These are phyloP conservation scores for Gossypium laxum DNA, from an alignment of 441 rosid species.

Conservation along the genomic window DNA sequence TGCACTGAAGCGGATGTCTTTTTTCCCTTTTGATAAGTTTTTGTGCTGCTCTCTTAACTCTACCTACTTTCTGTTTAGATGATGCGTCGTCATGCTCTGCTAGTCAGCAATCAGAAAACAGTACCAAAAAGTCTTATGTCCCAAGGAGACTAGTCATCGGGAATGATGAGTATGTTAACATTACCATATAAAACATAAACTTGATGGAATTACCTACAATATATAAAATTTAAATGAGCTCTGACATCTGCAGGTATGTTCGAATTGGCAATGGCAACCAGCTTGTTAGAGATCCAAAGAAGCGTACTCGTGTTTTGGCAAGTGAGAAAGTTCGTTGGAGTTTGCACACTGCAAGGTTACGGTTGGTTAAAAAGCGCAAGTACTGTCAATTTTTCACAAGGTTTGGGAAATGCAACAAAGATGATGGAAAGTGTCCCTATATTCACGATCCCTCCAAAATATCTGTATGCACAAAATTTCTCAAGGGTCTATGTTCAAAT, in stretches of 20 bases:
- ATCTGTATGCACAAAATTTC: constrained; percentile 88
- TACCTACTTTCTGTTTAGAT: constrained; percentile 32
- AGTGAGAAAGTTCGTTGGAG: constrained; percentile 97
- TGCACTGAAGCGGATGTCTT: neutral
- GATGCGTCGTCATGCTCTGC: constrained; percentile 38
- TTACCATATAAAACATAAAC: neutral
- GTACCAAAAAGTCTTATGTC: constrained; percentile 49
- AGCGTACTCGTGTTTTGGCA: constrained; percentile 75
- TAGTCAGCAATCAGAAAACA: constrained; percentile 28
- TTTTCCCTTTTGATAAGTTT: neutral
- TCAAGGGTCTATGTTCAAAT: constrained; percentile 70
- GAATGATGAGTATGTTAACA: constrained; percentile 61
- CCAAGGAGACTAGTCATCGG: constrained; percentile 83
- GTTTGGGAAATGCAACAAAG: constrained; percentile 95
- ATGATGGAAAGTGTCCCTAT: constrained; percentile 81
- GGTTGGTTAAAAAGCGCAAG: constrained; percentile 68
- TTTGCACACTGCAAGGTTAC: constrained; percentile 79
- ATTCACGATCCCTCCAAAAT: constrained; percentile 88
- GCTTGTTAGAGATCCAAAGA: constrained; percentile 93
- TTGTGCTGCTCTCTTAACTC: constrained; percentile 6
- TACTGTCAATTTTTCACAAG: constrained; percentile 94
- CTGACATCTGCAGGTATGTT: constrained; percentile 58
- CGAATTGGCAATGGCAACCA: constrained; percentile 92
- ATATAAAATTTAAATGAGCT: neutral
- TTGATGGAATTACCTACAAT: neutral